Base-by-base conservation (phyloP, 2,329 filamentous ascomycete species). In the Neopestalotiopsis clavispora region DNA sequence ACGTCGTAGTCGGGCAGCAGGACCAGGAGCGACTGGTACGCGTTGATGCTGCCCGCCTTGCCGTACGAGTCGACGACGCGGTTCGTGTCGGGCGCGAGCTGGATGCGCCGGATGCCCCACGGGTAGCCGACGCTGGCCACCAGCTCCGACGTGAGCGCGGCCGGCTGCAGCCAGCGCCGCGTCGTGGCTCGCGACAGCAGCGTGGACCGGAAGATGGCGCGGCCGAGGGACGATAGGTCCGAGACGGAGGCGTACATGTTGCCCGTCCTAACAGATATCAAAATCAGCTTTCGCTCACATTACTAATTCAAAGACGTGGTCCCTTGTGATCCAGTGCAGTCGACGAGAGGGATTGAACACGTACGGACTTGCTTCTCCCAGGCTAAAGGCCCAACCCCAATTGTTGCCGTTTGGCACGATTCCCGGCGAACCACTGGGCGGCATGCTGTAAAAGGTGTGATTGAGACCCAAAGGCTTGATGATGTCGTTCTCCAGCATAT, bases 161-260 rank as follows among this genome's bases (percentile, higher is more conserved):
- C 71, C 0, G 84, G 83, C 65, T 83, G 83, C 23, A 86, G 75
- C 84, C 84, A 85, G 42, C 81, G 76, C n/a, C 80, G 77, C 0
- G 83, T 84, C 14, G 76, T 71, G 2, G 75, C 70, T 0, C 77
- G 72, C 0, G 78, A 69, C 0, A 85, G 72, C 1, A 84, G 73
- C 0, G 76, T 77, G 20, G 78, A 80, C 10, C 73, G 73, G 23
- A 85, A 76, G 69, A 85, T 84, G 28, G 80, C 79, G 2, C 80
- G 80, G n/a, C 83, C 82, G n/a, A 85, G 74, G 5, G 73, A 71
- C 0, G 80, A 78, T 66, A 85, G 74, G 74, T 85, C 84, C 4
- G 75, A 74, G 1, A 78, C 72, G 0, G 81, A 83, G 17, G 83
- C 81, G 76, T 81, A 85, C 72, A 84, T 80, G 69, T 83, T 83